phyloP scores from a whole-genome alignment of 2,329 filamentous ascomycete species.

The Penicillium occitanis region DNA sequence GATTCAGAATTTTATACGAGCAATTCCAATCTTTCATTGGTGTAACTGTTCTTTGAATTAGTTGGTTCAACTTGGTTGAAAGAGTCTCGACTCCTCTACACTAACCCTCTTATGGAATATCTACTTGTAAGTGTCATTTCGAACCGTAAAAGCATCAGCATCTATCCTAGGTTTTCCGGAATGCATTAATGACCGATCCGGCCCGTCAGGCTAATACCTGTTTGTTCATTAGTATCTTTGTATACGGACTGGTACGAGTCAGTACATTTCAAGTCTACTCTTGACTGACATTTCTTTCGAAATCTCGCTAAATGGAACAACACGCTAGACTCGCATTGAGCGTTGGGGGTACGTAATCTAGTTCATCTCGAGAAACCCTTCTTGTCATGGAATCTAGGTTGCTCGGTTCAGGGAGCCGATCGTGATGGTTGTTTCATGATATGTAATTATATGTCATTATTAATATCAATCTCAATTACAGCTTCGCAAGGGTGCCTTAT shows the following conservation, averaged over 20 bases:
- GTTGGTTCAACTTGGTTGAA: neutral
- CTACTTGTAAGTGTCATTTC: neutral
- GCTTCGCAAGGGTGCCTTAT: neutral
- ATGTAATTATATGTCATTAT: neutral
- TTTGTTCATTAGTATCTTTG: constrained; percentile 4
- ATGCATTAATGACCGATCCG: constrained; percentile 15
- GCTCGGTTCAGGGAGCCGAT: constrained; percentile 16
- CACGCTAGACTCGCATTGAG: neutral
- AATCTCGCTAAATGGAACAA: neutral
- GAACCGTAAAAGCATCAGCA: neutral
- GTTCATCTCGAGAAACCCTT: neutral
- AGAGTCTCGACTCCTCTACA: neutral
- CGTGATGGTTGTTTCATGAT: constrained; percentile 1
- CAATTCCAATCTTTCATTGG: neutral
- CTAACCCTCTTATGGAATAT: neutral
- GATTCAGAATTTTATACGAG: constrained; percentile 5
- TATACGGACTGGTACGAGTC: neutral
- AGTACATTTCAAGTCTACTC: neutral
- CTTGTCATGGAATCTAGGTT: neutral
- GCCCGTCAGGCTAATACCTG: constrained; percentile 9
- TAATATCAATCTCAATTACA: neutral
- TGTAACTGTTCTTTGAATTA: neutral
- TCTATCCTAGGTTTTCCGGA: constrained; percentile 6
- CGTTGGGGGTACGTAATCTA: neutral
- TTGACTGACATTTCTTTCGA: neutral